These are phyloP conservation scores for Coemansia sp. DNA, from an alignment of 192 early-diverging fungal genomes.

Conservation along the genomic window DNA sequence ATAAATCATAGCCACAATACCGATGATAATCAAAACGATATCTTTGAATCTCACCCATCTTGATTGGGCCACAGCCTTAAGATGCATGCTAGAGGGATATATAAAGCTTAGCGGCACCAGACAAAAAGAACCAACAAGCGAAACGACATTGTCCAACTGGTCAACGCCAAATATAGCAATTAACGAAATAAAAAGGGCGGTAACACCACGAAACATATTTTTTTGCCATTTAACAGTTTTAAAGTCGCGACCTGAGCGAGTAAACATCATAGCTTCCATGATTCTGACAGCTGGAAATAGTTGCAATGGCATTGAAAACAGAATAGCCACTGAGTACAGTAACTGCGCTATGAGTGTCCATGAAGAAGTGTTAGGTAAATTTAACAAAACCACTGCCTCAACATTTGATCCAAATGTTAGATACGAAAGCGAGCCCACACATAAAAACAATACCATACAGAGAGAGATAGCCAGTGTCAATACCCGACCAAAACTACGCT, in stretches of 20 bases:
- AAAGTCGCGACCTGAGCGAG: slow-evolving; percentile 75
- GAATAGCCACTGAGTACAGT: slow-evolving; percentile 89
- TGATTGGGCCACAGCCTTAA: slow-evolving; percentile 61
- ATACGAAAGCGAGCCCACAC: slow-evolving; percentile 83
- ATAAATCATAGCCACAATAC: slow-evolving; percentile 75
- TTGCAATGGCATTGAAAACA: slow-evolving; percentile 91
- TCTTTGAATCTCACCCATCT: slow-evolving; percentile 58
- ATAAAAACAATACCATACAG: slow-evolving; percentile 81
- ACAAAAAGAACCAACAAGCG: slow-evolving; percentile 81
- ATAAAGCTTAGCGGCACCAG: slow-evolving; percentile 80
- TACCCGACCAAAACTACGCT: slow-evolving; percentile 77
- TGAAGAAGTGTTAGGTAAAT: slow-evolving; percentile 71
- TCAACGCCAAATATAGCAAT: slow-evolving; percentile 79
- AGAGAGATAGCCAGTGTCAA: slow-evolving; percentile 73
- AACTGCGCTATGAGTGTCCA: slow-evolving; percentile 75
- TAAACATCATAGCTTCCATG: slow-evolving; percentile 82
- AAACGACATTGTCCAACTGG: slow-evolving; percentile 81
- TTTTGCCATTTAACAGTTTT: slow-evolving; percentile 82
- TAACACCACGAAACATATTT: slow-evolving; percentile 72
- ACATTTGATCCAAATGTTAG: slow-evolving; percentile 83
- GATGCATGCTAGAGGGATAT: slow-evolving; percentile 87
- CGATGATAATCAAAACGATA: slow-evolving; percentile 65
- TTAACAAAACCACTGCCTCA: slow-evolving; percentile 86
- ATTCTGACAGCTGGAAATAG: slow-evolving; percentile 94
- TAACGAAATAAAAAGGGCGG: slow-evolving; percentile 65